Base-by-base conservation (phyloP, 371 early-diverging fungal species). In the Mucor indicus region DNA sequence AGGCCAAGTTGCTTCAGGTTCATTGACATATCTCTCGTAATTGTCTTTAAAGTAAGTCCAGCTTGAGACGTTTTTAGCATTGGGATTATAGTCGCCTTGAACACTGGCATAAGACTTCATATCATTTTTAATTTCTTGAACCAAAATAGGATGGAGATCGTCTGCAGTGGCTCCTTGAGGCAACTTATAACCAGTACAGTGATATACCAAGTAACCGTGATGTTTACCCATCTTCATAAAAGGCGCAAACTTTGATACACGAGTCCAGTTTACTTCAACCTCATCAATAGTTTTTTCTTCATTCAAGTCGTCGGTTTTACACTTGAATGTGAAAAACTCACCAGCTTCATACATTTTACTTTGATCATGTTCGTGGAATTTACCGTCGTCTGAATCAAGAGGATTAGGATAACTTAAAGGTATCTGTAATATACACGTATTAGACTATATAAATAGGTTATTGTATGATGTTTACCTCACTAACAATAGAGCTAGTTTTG, bases 211-310 rank as follows among this genome's bases (percentile, higher is more conserved):
- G 45, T 65, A 65, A 0, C 70, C 69, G 4, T 51, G 22, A 13
- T 49, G 38, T 1, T 31, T 29, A 1, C 65, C 65, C 70, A 69
- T 69, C 48, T 69, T 69, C 65, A 69, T 69, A 32, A 69, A 69
- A 1, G 70, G 65, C 4, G 59, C 41, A 32, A 65, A 60, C 19
- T 33, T 50, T 12, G 56, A 62, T 1, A 64, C 29, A 13, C 70
- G 56, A 2, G 70, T 60, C 70, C 70, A 69, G 30, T 69, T 50
- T 4, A 69, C 49, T 1, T 69, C 63, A 0, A 64, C 70, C 35
- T 53, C 32, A 38, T 65, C 57, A n/a, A 66, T 48, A 0, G 52
- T 54, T 3, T 30, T 23, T 10, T 32, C 9, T 16, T 49, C 38
- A 5, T 63, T 55, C 9, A 57, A 23, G 13, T 66, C 55, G 1